Evolutionary conservation across 202 grass and related monocot genomes (phyloP).

Genomic region (Panicum virgatum): DNA sequence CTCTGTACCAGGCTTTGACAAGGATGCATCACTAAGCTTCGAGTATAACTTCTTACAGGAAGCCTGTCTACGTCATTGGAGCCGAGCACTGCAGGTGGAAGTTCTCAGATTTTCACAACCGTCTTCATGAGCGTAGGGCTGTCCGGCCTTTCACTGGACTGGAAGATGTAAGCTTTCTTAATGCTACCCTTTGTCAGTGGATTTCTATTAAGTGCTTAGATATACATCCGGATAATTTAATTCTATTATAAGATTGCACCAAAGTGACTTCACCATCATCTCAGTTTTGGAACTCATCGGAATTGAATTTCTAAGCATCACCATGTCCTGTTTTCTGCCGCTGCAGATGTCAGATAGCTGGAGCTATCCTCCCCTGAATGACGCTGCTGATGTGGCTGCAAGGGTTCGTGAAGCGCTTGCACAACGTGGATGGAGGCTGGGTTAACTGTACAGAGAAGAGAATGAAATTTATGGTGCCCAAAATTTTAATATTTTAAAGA

Average conservation of each 20-base stretch:
- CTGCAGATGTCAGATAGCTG: conserved; percentile 84
- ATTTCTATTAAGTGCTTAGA: conserved; percentile 10
- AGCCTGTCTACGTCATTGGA: conserved; percentile 88
- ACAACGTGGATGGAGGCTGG: conserved; percentile 69
- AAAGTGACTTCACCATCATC: background rate
- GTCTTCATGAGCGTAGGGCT: conserved; percentile 60
- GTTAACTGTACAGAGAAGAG: conserved; percentile 35
- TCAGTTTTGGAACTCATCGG: background rate
- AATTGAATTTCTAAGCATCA: conserved; percentile 5
- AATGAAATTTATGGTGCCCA: background rate
- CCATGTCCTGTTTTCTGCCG: background rate
- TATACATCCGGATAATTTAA: background rate
- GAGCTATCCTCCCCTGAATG: conserved; percentile 93
- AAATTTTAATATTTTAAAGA: background rate
- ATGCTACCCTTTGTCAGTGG: conserved; percentile 1
- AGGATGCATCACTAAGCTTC: conserved; percentile 22
- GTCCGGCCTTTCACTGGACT: conserved; percentile 73
- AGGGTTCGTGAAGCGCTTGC: conserved; percentile 59
- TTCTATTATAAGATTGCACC: background rate
- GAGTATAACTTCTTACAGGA: conserved; percentile 47
- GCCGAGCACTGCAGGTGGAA: conserved; percentile 81
- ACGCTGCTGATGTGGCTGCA: conserved; percentile 57
- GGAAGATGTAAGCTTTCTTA: conserved; percentile 73
- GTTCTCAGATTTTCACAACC: conserved; percentile 80
- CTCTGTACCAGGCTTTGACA: background rate